Evolutionary conservation across 768 basidiomycete genomes (phyloP), one percentile per base, ranked within the genome.

Genomic region (Rhodotorula babjevae): DNA sequence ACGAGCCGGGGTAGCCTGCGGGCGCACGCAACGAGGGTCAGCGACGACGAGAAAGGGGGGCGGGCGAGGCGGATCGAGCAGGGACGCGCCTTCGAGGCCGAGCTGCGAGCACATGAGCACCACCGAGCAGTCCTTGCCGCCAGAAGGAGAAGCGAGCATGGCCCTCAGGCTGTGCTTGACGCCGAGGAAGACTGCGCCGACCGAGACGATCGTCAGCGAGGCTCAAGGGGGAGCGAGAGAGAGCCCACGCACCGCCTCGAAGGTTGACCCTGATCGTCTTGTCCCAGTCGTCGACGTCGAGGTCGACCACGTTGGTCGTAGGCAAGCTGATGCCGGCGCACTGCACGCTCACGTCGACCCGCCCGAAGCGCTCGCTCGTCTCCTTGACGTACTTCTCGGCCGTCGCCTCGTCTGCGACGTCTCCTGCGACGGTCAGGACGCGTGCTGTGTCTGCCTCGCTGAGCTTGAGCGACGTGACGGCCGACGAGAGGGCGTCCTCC

Each of bases 321-420:
- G 29, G 31, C 9, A 33, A 33, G 10, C 46, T 50, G 46, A 69
- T 63, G 27, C 68, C 68, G 1, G 68, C 68, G 27, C 68, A 69
- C 40, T 69, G 68, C 19, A 69, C 61, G 44, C 44, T 49, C 3
- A 69, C 42, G 46, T 69, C 68, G 31, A 69, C 44, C 25, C 56
- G 12, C 6, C 55, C 61, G 12, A 36, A 69, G 18, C 33, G 23
- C 16, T 36, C 31, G 16, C 50, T 10, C 61, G 68, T 58, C 42
- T 36, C 2, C 31, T 5, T 2, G 27, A 63, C 61, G 46, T 69
- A 69, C 25, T 7, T 21, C 10, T 36, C 29, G 3, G 68, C 61
- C 4, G 61, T 31, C 36, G 16, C 2, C 40, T 52, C 36, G 14
- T 33, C 23, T 19, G 44, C 2, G 27, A 53, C 42, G 46, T 69